Conservation (phyloP, 768 basidiomycete species). For the Lactifluus hygrophoroides region DNA sequence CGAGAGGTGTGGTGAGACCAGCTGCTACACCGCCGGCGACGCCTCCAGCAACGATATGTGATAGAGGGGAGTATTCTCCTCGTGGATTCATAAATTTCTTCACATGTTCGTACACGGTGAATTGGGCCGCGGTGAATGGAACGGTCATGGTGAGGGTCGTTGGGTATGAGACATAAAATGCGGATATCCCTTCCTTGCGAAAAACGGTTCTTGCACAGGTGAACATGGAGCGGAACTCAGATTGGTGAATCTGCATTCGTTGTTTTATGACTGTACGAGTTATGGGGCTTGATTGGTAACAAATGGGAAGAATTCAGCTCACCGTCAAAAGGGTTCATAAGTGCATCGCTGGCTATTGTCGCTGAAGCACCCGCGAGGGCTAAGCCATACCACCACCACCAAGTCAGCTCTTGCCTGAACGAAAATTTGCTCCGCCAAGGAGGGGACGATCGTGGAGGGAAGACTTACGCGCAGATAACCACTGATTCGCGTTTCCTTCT, state of each 20-base stretch:
- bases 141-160: slow-evolving; percentile 95
- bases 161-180: slow-evolving; percentile 98
- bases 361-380: slow-evolving; percentile 92
- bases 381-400: slow-evolving; percentile 24
- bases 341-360: slow-evolving; percentile 89
- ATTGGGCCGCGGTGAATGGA: slow-evolving; percentile 97
- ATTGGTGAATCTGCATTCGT: slow-evolving; percentile 96
- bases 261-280: slow-evolving; percentile 86
- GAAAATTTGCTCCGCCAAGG: background rate
- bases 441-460: slow-evolving; percentile 2
- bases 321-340: slow-evolving; percentile 99
- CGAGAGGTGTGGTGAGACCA: slow-evolving; percentile 91
- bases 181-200: slow-evolving; percentile 71
- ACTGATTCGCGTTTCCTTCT: slow-evolving; percentile 58
- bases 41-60: slow-evolving; percentile 89
- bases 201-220: slow-evolving; percentile 84
- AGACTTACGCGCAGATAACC: slow-evolving; percentile 77
- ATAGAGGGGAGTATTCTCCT: slow-evolving; percentile 82
- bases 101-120: slow-evolving; percentile 90
- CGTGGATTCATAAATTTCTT: slow-evolving; percentile 81
- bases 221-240: slow-evolving; percentile 79
- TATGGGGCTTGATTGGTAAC: slow-evolving; percentile 11
- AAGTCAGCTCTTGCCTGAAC: background rate
- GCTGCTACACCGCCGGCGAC: slow-evolving; percentile 91
- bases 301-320: slow-evolving; percentile 25